A percentile compares a stretch with the other conserved stretches of the same genome.
Evolutionary conservation across 2,329 filamentous ascomycete genomes (phyloP).

Genomic region (Aureobasidium namibiae): DNA sequence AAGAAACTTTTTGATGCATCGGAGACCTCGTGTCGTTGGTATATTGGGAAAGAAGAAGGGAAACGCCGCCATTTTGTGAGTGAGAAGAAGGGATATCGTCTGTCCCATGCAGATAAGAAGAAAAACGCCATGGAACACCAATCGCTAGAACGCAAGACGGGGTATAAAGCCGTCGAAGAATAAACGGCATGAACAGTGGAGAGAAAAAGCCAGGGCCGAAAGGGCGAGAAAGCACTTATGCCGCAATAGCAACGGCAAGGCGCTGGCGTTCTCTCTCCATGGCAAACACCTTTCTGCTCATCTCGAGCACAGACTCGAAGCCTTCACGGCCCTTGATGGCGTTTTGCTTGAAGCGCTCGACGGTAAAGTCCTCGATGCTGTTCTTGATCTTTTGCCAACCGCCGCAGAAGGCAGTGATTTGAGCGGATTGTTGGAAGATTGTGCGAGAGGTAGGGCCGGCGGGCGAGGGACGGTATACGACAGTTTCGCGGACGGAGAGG

Average conservation of each 20-base stretch:
- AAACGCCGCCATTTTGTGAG: neutral
- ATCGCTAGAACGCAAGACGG: conserved; percentile 12
- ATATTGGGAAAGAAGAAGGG: neutral
- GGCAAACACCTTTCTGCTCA: conserved; percentile 84
- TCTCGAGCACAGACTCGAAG: conserved; percentile 88
- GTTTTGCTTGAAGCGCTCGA: conserved; percentile 86
- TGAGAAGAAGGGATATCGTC: neutral
- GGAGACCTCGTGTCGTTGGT: conserved; percentile 9
- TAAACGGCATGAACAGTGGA: neutral
- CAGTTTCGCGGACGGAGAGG: conserved; percentile 85
- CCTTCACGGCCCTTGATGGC: conserved; percentile 84
- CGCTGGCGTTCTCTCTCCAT: conserved; percentile 65
- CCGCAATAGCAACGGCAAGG: conserved; percentile 7
- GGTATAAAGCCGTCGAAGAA: neutral
- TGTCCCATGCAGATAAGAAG: neutral
- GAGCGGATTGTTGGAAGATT: conserved; percentile 78
- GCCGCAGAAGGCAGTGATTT: conserved; percentile 88
- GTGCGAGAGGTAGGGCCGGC: conserved; percentile 51
- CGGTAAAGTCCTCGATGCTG: conserved; percentile 85
- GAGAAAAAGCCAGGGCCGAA: neutral
- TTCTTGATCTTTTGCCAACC: conserved; percentile 98
- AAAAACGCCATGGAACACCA: conserved; percentile 6
- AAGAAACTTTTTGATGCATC: neutral
- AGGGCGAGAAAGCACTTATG: neutral
- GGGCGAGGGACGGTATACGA: conserved; percentile 62